Evolutionary conservation across 164 flowering plant species (phyloP), one percentile per base, ranked within the genome.

Genomic region (Vitis vinifera): DNA sequence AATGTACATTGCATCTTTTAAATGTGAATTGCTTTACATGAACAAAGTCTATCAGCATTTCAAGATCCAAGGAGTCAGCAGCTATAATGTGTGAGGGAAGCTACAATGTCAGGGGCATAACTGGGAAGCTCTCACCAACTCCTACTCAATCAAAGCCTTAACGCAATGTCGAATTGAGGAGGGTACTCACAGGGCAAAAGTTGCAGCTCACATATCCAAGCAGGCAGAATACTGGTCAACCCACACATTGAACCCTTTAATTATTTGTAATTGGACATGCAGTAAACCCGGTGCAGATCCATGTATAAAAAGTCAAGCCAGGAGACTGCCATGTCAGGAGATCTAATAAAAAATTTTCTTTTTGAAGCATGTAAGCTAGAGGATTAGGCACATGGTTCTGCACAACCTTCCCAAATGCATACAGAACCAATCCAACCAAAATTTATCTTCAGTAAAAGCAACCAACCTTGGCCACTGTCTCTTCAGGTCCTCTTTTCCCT

Each of bases 311-410:
- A 53, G 56, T 53, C 31, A 7, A 13, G 49, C 49, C 66, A 48
- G 29, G 19, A 30, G 29, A 31, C 53, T 47, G 50, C 53, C 44
- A 63, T 13, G 49, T 17, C 52, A n/a, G 23, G 11, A 61, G 51
- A 62, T 19, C 9, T 10, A 55, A 62, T 1, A 47, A 51, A 53
- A 66, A 30, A 9, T n/a, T 29, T 59, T 59, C 66, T 59, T 53
- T 69, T 65, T 37, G 62, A 59, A 29, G 57, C 17, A 37, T 23
- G 62, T 49, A 64, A 30, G 58, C 55, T 57, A 68, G 68, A n/a
- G 30, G 57, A 30, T 13, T 23, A 31, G 29, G 58, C 63, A 44
- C 60, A 15, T 14, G 50, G 62, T 51, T 60, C 59, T 56, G 49
- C 31, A 47, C 16, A 55, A 51, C 50, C 63, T 47, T 62, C 66